Base-by-base conservation (phyloP, 805 yeast genomes). In the Candida sphagnicola region DNA sequence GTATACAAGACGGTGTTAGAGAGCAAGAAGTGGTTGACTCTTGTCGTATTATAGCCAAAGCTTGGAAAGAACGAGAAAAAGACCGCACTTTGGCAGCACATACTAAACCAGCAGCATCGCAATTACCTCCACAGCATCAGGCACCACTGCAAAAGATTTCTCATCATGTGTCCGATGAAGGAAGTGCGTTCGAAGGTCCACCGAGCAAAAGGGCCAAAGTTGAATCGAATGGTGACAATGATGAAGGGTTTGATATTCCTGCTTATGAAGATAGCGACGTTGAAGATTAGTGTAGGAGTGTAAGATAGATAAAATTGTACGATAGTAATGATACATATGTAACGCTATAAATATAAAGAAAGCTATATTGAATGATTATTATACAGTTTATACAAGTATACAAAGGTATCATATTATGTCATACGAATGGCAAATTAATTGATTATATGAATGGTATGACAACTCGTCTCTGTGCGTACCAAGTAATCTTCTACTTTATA, bases 1-100 rank as follows among this genome's bases (percentile, higher is more conserved):
- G 95, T 54, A 93, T 93, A 29, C 78, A 80, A 44, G 98, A 91
- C 59, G 82, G 91, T 1, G 96, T 93, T 2, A 72, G 79, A 13
- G 79, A 84, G 47, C 85, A 87, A 40, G 96, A 91, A 45, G 65
- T 95, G 31, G 64, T 76, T 3, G 76, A 64, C 12, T 65, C 80
- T 1, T 77, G 82, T 34, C 70, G 73, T 0, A 65, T 62, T 31
- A 85, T 90, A 19, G 74, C 75, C 26, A 62, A 59, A 19, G 61
- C 70, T 2, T 85, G 95, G 93, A 74, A 76, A 31, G 65, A 66
- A 38, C 71, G 96, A 50, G 76, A 65, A 34, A 44, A 45, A 23
- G 66, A 74, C 49, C 49, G 68, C 51, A n/a, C n/a, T 42, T n/a
- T 21, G 13, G 32, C 36, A 40, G 5, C 34, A 35, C 12, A 33